Base-by-base conservation (phyloP, 495 filamentous ascomycete genomes). In the Neurospora pannonica region DNA sequence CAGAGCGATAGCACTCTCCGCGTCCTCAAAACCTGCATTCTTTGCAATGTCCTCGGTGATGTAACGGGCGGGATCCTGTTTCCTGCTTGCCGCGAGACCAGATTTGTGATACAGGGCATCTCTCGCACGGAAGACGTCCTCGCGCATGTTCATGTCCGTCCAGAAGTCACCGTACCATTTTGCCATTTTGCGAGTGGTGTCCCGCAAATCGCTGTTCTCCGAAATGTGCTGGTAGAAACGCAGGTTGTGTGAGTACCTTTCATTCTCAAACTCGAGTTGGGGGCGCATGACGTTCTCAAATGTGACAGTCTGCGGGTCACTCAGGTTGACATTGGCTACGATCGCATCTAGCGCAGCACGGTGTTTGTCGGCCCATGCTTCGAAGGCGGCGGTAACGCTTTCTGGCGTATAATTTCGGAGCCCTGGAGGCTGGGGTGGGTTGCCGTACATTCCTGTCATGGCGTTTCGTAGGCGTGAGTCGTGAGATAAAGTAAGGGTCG, bases 151-250 rank as follows among this genome's bases (percentile, higher is more conserved):
- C 39, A 85, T 85, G 81, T 91, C 89, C 70, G 90, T 90, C 37
- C 79, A 77, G 76, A 88, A 90, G 67, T 90, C 87, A 73, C 89
- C 85, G 79, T 90, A 86, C 43, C 89, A 79, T 80, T 89, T 88
- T 78, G 89, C 88, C 15, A 88, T 87, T 76, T 89, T 85, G 76
- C 84, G 87, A 38, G 86, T 88, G 28, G 89, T 88, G 82, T 89
- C 87, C 8, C 93, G 89, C 34, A 97, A 87, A 40, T 85, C 88
- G 77, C 88, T 85, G 77, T 94, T 85, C 15, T 86, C 87, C 36
- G 90, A 93, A 13, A 95, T 92, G 70, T 93, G 90, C 81, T 95
- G 92, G 82, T 95, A 96, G 80, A 96, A 96, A 75, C 84, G 84
- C 38, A 93, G 82, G 71, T 93, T 90, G 69, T 89, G 87, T 38